Conservation (phyloP, 2,329 filamentous ascomycete species). For the Colletotrichum neosansevieriae region DNA sequence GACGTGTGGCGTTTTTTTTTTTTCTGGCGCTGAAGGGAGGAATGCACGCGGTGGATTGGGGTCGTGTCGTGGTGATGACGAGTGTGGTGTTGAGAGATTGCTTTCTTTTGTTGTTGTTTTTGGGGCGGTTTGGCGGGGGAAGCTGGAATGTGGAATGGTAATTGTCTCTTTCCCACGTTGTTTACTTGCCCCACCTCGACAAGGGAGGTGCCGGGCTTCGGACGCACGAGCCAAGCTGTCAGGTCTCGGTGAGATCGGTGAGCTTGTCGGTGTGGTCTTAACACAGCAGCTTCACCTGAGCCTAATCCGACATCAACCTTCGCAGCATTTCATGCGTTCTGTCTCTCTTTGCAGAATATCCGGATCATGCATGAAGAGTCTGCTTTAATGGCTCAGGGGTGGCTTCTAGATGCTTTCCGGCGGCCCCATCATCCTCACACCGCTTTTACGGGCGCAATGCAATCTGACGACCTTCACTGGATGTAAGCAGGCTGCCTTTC, state of each 20-base stretch:
- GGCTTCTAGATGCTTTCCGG: background rate
- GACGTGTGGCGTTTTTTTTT: background rate
- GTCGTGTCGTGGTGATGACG: background rate
- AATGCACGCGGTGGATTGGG: background rate
- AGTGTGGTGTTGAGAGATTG: background rate
- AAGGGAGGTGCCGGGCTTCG: background rate
- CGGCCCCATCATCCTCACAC: background rate
- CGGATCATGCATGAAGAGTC: background rate
- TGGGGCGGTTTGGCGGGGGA: background rate
- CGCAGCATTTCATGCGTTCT: slow-evolving; percentile 1
- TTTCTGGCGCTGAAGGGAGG: background rate
- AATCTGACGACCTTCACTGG: too few species aligned
- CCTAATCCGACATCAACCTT: slow-evolving; percentile 8
- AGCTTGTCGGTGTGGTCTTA: background rate
- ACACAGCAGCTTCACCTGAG: background rate
- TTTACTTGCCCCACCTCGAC: slow-evolving; percentile 12
- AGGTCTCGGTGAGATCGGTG: background rate
- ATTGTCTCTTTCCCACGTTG: slow-evolving; percentile 28
- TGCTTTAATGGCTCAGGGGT: background rate
- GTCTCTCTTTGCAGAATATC: background rate
- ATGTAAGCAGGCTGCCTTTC: slow-evolving; percentile 1
- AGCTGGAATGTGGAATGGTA: background rate
- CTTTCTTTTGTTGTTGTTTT: slow-evolving; percentile 19
- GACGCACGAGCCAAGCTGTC: slow-evolving; percentile 4
- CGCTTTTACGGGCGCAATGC: background rate